These are phyloP conservation scores for Leccinellum albellum DNA, from an alignment of 768 basidiomycete genomes.

Conservation along the genomic window DNA sequence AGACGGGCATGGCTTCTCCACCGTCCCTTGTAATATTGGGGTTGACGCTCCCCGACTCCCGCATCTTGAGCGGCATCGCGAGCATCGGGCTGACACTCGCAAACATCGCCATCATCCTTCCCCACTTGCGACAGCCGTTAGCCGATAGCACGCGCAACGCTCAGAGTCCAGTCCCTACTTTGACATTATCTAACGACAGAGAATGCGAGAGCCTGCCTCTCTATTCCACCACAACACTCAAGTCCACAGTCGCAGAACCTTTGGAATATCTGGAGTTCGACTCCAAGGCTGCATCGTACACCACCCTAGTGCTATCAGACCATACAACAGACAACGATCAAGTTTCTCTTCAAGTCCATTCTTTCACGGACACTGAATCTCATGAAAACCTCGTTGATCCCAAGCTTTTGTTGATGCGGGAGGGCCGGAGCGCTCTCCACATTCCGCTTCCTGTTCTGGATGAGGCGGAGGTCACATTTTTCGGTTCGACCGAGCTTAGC, in stretches of 20 bases:
- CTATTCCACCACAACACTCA: background rate
- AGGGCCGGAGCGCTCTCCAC: slow-evolving; percentile 1
- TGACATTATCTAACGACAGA: background rate
- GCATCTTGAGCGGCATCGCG: slow-evolving; percentile 23
- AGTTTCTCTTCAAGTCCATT: background rate
- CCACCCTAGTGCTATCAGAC: background rate
- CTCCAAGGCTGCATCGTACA: background rate
- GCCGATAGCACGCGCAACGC: slow-evolving; percentile 6
- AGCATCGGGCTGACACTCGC: slow-evolving; percentile 24
- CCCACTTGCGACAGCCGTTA: slow-evolving; percentile 21
- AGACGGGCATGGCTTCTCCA: slow-evolving; percentile 23
- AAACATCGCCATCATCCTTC: slow-evolving; percentile 23
- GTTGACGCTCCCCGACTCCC: slow-evolving; percentile 25
- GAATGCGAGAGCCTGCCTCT: background rate
- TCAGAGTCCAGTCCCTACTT: background rate
- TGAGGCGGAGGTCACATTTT: slow-evolving; percentile 15
- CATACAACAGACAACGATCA: background rate
- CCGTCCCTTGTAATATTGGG: slow-evolving; percentile 22
- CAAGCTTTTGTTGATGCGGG: background rate
- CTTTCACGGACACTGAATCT: background rate
- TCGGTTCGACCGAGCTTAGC: slow-evolving; percentile 1
- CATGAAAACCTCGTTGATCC: background rate
- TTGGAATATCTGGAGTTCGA: background rate
- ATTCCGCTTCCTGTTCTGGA: slow-evolving; percentile 16
- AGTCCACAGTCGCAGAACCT: background rate